Base-by-base conservation (phyloP, 257 asterid genomes). In the Apocynum venetum region DNA sequence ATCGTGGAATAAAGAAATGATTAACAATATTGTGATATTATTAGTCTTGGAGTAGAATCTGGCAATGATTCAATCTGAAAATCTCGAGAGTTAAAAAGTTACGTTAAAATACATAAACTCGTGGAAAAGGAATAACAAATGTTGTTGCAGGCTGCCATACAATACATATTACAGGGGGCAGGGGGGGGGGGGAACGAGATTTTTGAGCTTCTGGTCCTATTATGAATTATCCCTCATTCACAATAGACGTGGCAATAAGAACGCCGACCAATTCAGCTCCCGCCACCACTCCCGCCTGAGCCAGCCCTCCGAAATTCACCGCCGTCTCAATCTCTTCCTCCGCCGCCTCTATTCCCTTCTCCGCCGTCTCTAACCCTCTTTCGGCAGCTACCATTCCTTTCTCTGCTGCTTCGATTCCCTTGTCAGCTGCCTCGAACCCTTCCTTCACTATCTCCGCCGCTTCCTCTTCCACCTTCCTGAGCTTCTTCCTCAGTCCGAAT, bases 141-240 rank as follows among this genome's bases (percentile, higher is more conserved):
- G 70, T 4, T 12, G 8, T 63, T 0, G 20, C 20, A 20, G 69
- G 44, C 44, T 31, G 44, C 70, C 5, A 36, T 12, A 59, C 59
- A 63, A 20, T 52, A 31, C n/a, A 72, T 46, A 61, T 41, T 47
- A 65, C 31, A 25, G 31, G 31, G 31, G 31, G 31, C n/a, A n/a
- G 31, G 31, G 31, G 31, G 31, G 31, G 31, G 31, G 31, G 20
- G 17, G 41, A 46, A 31, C 15, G 59, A 5, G 91, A 82, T 83
- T 86, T 90, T 84, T 80, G 88, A 78, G 92, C 89, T 86, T 89
- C 98, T 35, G 98, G 93, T 67, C 97, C 97, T 77, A 94, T 76
- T 81, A 91, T 92, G 14, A 51, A 17, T 25, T 25, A 12, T 51
- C 56, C 56, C 36, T 89, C 97, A 60, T 85, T 89, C 75, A 92